phyloP scores from a whole-genome alignment of 345 rosid genomes.

The Citrus australasica region DNA sequence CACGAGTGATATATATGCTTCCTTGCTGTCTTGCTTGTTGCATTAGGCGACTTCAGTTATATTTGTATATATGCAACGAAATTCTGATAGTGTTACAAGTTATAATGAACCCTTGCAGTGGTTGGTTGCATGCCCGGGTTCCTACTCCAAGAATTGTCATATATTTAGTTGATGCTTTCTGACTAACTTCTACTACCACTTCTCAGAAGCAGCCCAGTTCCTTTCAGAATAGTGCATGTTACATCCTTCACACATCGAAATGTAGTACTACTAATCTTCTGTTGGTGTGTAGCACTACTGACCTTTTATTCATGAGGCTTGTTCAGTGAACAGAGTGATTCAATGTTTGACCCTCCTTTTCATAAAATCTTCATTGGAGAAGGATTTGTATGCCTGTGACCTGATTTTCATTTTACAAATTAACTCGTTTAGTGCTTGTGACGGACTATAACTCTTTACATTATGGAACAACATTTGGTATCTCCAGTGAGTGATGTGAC shows the following conservation, averaged over 20 bases:
- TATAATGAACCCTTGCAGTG: background rate
- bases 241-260: slow-evolving; percentile 85
- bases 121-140: background rate
- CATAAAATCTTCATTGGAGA: background rate
- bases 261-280: slow-evolving; percentile 26
- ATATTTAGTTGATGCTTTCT: slow-evolving; percentile 44
- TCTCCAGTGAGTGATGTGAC: too few relatives aligned
- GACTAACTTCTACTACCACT: slow-evolving; percentile 72
- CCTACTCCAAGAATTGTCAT: background rate
- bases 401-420: background rate
- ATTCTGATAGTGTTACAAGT: background rate
- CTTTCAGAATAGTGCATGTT: slow-evolving; percentile 80
- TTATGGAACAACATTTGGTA: too few relatives aligned
- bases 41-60: background rate
- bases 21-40: background rate
- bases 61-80: background rate
- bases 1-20: background rate
- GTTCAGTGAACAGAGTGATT: slow-evolving; percentile 2
- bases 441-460: too few relatives aligned
- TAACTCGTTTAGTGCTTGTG: background rate
- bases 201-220: slow-evolving; percentile 65
- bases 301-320: background rate
- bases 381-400: background rate
- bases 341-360: background rate
- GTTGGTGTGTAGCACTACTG: background rate